Evolutionary conservation across 225 moss, liverwort and hornwort genomes (phyloP).

Genomic region (Rhytidiadelphus loreus): DNA sequence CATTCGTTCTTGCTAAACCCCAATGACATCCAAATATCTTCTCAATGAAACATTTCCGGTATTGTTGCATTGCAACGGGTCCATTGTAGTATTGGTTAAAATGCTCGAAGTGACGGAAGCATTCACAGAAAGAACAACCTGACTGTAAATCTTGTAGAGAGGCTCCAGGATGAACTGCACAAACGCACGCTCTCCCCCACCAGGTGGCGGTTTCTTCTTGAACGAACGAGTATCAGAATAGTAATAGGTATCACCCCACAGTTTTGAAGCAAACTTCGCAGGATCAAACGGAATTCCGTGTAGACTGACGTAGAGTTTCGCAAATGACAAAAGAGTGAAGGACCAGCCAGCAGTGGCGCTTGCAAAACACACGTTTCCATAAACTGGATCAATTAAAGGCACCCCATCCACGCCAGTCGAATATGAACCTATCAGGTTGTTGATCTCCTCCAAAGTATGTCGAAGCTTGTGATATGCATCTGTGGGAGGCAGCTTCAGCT

Average conservation of each 20-base stretch:
- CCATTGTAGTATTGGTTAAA: background rate
- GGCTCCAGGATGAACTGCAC: constrained; percentile 96
- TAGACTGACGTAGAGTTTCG: constrained; percentile 90
- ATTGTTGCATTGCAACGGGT: background rate
- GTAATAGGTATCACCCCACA: constrained; percentile 95
- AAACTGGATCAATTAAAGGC: constrained; percentile 69
- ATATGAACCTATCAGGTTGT: constrained; percentile 60
- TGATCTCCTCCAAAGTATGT: constrained; percentile 90
- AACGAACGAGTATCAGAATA: constrained; percentile 71
- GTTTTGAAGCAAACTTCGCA: constrained; percentile 72
- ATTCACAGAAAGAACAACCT: constrained; percentile 18
- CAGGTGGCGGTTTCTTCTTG: constrained; percentile 58
- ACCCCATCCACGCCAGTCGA: constrained; percentile 55
- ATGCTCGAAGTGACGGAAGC: background rate
- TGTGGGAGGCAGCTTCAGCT: constrained; percentile 93
- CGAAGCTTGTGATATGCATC: constrained; percentile 98
- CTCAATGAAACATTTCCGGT: background rate
- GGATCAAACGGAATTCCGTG: constrained; percentile 89
- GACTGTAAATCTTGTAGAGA: constrained; percentile 91
- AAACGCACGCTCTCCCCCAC: constrained; percentile 90
- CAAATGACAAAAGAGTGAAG: constrained; percentile 92
- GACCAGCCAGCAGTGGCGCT: constrained; percentile 99
- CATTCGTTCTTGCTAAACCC: background rate
- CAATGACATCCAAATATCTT: background rate
- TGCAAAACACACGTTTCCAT: constrained; percentile 96